Percentiles rank a stretch among this genome's conserved stretches.
Conservation (phyloP, 495 filamentous ascomycete species). For the Aspergillus carlsbadensis region DNA sequence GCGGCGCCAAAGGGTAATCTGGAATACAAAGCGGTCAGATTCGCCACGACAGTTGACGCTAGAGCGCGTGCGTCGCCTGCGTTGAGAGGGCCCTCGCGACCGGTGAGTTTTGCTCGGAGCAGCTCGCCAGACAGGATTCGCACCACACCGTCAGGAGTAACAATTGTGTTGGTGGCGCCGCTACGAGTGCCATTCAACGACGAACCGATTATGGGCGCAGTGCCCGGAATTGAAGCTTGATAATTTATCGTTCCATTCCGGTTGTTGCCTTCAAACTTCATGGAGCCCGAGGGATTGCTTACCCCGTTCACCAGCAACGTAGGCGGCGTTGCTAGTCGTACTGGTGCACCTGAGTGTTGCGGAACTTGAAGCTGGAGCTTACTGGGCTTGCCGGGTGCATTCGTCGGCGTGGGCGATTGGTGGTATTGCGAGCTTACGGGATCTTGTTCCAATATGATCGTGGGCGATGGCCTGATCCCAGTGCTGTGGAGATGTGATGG, state of each 20-base stretch:
- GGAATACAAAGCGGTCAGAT: constrained; percentile 29
- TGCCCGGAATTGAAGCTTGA: constrained; percentile 21
- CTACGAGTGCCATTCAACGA: constrained; percentile 13
- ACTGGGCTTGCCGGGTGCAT: constrained; percentile 31
- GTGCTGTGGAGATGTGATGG: constrained; percentile 29
- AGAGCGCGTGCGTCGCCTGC: constrained; percentile 34
- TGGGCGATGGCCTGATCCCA: constrained; percentile 27
- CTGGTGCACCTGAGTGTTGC: constrained; percentile 66
- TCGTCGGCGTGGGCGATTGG: constrained; percentile 31
- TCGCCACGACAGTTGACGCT: constrained; percentile 34
- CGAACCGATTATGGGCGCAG: constrained; percentile 8
- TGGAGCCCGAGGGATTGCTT: constrained; percentile 30
- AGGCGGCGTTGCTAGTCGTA: constrained; percentile 77
- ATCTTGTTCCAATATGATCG: constrained; percentile 27
- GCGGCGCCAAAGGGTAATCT: constrained; percentile 24
- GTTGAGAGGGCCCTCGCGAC: constrained; percentile 26
- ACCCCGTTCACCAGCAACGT: constrained; percentile 69
- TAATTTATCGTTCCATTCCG: constrained; percentile 26
- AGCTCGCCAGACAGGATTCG: constrained; percentile 36
- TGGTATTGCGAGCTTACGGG: constrained; percentile 25
- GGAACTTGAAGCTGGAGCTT: constrained; percentile 81
- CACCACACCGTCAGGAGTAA: constrained; percentile 37
- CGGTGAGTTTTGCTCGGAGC: constrained; percentile 29
- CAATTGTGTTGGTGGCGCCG: constrained; percentile 11
- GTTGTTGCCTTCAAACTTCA: constrained; percentile 20